Evolutionary conservation across 1,284 basidiomycete genomes (phyloP), one percentile per base, ranked within the genome.

Genomic region (Pseudozyma sp.): DNA sequence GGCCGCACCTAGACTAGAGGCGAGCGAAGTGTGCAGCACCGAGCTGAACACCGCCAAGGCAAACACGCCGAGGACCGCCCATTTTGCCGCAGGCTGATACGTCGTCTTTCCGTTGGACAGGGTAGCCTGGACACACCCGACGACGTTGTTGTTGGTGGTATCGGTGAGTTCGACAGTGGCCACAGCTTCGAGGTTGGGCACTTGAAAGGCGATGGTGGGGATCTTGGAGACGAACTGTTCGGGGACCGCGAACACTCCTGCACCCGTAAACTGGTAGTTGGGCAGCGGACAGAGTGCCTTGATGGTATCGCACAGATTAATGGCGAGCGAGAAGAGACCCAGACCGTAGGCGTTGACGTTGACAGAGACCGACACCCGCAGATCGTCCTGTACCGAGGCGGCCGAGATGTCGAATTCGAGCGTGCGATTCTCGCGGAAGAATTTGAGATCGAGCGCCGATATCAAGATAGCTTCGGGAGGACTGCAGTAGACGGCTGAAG

Each of bases 161-260:
- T 93, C 90, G 0, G 87, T 88, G 29, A 98, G 88, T 9, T 90
- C 89, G 54, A 99, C 86, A 70, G 93, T 92, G 0, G 90, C 94
- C 74, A 90, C 94, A 1, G 92, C 94, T 84, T 98, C 94, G 14
- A 98, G 88, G 84, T 98, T 92, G 9, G 96, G 96, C 29, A 99
- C 91, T 24, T 87, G 87, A 85, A 91, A 99, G 0, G 92, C 94
- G 65, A 97, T 92, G 14, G 84, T 83, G 0, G 95, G 94, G 14
- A 98, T 88, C 58, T 87, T 85, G 43, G 86, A 84, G 17, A 87
- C 82, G 54, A 85, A 84, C 10, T 78, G 70, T n/a, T 79, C 82
- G 0, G 93, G 92, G 1, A 97, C 87, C 2, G 89, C 87, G 64
- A 94, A 87, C 5, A 90, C 89, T 74, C 93, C 92, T 11, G 89